Base-by-base conservation (phyloP, 768 basidiomycete genomes). In the Candolleomyces efflorescens region DNA sequence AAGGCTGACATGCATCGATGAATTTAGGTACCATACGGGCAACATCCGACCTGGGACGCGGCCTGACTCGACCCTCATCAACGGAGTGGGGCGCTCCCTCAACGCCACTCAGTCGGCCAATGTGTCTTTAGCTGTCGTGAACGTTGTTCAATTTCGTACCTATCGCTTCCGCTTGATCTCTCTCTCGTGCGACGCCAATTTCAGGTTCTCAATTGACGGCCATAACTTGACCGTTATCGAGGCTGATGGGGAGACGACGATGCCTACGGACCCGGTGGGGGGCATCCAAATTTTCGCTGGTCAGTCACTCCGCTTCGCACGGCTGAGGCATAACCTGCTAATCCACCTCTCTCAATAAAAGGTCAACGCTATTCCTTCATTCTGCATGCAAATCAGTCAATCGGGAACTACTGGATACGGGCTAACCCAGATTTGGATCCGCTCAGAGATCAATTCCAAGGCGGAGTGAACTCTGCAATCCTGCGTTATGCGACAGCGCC, bases 391-490 rank as follows among this genome's bases (percentile, higher is more conserved):
- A 69, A 74, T 58, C 69, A 76, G 41, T 62, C 65, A 1, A 52
- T 73, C 32, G 62, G 47, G 47, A 80, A 81, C 65, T 81, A 82
- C 60, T 82, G 78, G 77, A 71, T 77, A 46, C 68, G 75, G 7
- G 71, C 73, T 0, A 61, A 71, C 11, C 73, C 75, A 5, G 18
- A 9, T 37, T 7, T 18, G 27, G 36, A 1, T 38, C 51, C 13
- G 38, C 64, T 18, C 36, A 53, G 22, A 59, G 49, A 6, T 67
- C 64, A 45, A 59, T n/a, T 15, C 11, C 32, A 32, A 32, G 64
- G 64, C n/a, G 82, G 82, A 20, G 60, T 80, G 22, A 85, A 82
- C 65, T 82, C 78, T 13, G 85, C 81, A 1, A 82, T 84, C 47
- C 67, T 83, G 10, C 75, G 79, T 13, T 84, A 84, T 64, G 58